Evolutionary conservation across 148 eudicot species (phyloP).

Genomic region (Bassia scoparia): DNA sequence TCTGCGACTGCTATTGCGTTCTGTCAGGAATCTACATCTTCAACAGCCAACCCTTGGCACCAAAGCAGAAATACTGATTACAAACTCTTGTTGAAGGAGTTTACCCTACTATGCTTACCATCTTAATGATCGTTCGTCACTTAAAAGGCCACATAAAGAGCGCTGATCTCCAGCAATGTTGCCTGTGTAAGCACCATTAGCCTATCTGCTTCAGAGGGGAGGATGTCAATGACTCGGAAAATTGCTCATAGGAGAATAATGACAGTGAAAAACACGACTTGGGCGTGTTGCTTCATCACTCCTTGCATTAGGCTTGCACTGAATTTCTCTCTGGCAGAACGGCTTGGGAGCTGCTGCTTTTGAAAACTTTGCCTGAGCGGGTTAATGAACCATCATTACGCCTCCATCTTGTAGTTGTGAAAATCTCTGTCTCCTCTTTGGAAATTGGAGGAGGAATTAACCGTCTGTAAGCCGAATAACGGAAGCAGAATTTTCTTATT

Average conservation of each 20-base stretch:
- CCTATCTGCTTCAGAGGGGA: conserved; percentile 30
- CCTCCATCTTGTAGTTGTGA: conserved; percentile 1
- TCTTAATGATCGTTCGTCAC: conserved; percentile 26
- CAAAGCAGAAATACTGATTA: conserved; percentile 83
- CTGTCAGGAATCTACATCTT: conserved; percentile 32
- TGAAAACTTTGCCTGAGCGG: conserved; percentile 55
- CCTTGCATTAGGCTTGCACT: conserved; percentile 56
- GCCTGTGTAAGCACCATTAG: conserved; percentile 17
- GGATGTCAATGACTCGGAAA: conserved; percentile 42
- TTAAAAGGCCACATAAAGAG: conserved; percentile 31
- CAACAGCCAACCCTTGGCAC: conserved; percentile 67
- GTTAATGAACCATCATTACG: conserved; percentile 32
- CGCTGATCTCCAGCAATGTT: conserved; percentile 22
- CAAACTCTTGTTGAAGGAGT: conserved; percentile 49
- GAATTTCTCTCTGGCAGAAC: conserved; percentile 45
- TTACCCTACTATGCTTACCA: conserved; percentile 29
- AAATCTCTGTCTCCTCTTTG: conserved; percentile 31
- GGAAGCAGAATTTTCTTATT: conserved; percentile 29
- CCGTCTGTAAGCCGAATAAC: conserved; percentile 34
- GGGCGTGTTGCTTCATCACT: conserved; percentile 41
- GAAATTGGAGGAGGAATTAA: conserved; percentile 48
- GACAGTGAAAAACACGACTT: conserved; percentile 20
- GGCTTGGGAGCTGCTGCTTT: conserved; percentile 41
- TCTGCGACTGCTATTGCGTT: conserved; percentile 26
- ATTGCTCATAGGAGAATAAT: conserved; percentile 46